These are phyloP conservation scores for Purpureocillium lavendulum DNA, from an alignment of 2,329 filamentous ascomycete genomes.

Conservation along the genomic window DNA sequence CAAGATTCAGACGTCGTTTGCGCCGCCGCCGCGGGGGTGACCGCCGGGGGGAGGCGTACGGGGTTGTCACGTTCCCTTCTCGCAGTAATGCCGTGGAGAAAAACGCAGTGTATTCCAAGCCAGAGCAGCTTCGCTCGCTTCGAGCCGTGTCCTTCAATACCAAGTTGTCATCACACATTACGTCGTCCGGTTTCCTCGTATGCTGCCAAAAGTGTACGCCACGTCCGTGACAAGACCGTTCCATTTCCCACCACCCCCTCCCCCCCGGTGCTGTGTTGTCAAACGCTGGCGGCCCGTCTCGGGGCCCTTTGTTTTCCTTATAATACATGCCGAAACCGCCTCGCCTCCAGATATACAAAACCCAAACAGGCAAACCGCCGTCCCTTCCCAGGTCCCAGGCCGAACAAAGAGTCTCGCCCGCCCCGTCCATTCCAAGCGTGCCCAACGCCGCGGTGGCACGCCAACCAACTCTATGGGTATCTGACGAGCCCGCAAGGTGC, in stretches of 20 bases:
- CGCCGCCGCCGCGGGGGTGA: slow-evolving; percentile 24
- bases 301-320: too few relatives aligned
- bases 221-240: background rate
- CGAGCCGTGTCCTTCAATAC: too few relatives aligned
- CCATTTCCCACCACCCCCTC: background rate
- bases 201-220: background rate
- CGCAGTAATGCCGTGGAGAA: too few relatives aligned
- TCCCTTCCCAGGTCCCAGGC: too few relatives aligned
- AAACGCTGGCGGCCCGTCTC: too few relatives aligned
- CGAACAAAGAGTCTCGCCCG: slow-evolving; percentile 5
- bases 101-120: too few relatives aligned
- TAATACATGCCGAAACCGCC: background rate
- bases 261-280: too few relatives aligned
- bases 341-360: background rate
- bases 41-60: too few relatives aligned
- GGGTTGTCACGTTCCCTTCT: too few relatives aligned
- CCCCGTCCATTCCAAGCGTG: background rate
- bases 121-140: too few relatives aligned
- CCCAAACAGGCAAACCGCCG: slow-evolving; percentile 5
- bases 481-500: slow-evolving; percentile 6
- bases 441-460: background rate
- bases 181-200: too few relatives aligned
- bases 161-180: background rate
- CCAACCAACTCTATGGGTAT: slow-evolving; percentile 19
- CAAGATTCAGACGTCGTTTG: slow-evolving; percentile 29